phyloP scores from a whole-genome alignment of 768 basidiomycete species.

The Amanita fuliginea region DNA sequence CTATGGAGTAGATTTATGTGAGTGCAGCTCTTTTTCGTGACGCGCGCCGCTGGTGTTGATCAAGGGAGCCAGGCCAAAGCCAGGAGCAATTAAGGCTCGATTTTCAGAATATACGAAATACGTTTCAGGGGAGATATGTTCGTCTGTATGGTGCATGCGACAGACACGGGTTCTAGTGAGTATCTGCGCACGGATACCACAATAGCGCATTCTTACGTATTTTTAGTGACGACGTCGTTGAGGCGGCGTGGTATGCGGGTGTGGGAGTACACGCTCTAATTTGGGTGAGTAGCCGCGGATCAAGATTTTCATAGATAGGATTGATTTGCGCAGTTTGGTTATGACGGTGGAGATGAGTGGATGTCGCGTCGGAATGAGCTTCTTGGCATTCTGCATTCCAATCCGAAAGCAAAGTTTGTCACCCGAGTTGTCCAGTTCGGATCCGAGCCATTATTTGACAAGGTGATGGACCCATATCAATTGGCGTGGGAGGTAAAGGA shows the following conservation, averaged over 20 bases:
- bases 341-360: slow-evolving; percentile 32
- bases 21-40: slow-evolving; percentile 10
- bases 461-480: slow-evolving; percentile 33
- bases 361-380: slow-evolving; percentile 40
- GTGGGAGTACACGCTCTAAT: slow-evolving; percentile 66
- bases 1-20: slow-evolving; percentile 62
- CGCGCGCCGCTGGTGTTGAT: not conserved
- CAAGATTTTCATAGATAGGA: not conserved
- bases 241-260: slow-evolving; percentile 59
- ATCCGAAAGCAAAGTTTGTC: slow-evolving; percentile 52
- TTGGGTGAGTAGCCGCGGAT: slow-evolving; percentile 36
- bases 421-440: slow-evolving; percentile 62
- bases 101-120: slow-evolving; percentile 47
- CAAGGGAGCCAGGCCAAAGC: slow-evolving; percentile 42
- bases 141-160: slow-evolving; percentile 44
- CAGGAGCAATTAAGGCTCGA: slow-evolving; percentile 35
- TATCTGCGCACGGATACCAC: not conserved
- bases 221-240: slow-evolving; percentile 42
- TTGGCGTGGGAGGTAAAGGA: slow-evolving; percentile 40
- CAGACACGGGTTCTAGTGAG: slow-evolving; percentile 34
- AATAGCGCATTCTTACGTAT: not conserved
- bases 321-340: slow-evolving; percentile 3
- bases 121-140: slow-evolving; percentile 56
- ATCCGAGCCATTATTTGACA: slow-evolving; percentile 57
- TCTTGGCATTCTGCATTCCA: slow-evolving; percentile 40